phyloP scores from a whole-genome alignment of 1,284 basidiomycete genomes.

The Trametes hirsuta region DNA sequence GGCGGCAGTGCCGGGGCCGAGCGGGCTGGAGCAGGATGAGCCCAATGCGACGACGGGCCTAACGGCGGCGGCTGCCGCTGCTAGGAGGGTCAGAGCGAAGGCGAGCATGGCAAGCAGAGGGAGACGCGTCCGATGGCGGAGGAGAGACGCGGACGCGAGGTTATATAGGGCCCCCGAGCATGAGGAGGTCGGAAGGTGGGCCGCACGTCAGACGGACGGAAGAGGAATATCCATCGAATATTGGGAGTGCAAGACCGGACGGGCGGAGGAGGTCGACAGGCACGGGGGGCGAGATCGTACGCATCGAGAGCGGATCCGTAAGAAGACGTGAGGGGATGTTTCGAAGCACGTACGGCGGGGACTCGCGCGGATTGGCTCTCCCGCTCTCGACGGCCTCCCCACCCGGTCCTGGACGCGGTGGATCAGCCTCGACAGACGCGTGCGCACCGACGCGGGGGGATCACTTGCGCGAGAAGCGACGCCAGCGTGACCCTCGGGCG shows the following conservation, averaged over 20 bases:
- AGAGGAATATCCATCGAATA: slow-evolving; percentile 5
- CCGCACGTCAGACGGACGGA: slow-evolving; percentile 15
- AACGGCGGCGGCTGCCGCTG: slow-evolving; percentile 27
- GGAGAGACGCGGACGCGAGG: not conserved
- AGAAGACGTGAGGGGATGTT: slow-evolving; percentile 2
- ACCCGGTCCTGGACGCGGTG: slow-evolving; percentile 25
- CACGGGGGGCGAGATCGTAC: not conserved
- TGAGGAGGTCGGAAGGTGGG: slow-evolving; percentile 12
- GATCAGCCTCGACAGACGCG: slow-evolving; percentile 22
- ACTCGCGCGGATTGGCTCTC: slow-evolving; percentile 2
- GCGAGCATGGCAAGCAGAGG: slow-evolving; percentile 27
- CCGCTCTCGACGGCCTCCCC: slow-evolving; percentile 3
- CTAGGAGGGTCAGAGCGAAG: slow-evolving; percentile 26
- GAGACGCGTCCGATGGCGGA: slow-evolving; percentile 12
- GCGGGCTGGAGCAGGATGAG: slow-evolving; percentile 44
- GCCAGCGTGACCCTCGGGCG: slow-evolving; percentile 10
- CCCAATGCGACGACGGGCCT: slow-evolving; percentile 39
- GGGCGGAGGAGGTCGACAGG: not conserved
- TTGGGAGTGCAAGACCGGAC: slow-evolving; percentile 1
- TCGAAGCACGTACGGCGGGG: slow-evolving; percentile 15
- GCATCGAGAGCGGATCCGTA: slow-evolving; percentile 3
- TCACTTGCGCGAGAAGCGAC: not conserved
- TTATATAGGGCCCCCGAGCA: slow-evolving; percentile 24
- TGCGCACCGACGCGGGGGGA: slow-evolving; percentile 10
- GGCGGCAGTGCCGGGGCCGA: slow-evolving; percentile 56